Percentiles rank a stretch among this genome's conserved stretches.
Conservation (phyloP, 768 basidiomycete species). For the Tephrocybe rancida region DNA sequence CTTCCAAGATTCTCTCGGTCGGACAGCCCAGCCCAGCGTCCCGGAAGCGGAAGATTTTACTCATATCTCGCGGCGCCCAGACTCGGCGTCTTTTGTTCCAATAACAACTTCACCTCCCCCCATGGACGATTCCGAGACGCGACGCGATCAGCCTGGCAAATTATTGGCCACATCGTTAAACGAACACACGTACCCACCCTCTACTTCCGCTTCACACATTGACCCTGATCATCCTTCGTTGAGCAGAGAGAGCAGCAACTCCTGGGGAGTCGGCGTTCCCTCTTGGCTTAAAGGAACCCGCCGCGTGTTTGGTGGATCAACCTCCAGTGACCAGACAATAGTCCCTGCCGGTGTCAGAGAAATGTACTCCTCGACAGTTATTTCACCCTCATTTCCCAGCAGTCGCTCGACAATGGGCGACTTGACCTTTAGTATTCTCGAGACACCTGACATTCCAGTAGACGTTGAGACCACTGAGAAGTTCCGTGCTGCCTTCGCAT, state of each 20-base stretch:
- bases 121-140: constrained; percentile 14
- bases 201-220: constrained; percentile 51
- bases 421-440: constrained; percentile 80
- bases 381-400: constrained; percentile 27
- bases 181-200: constrained; percentile 83
- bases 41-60: constrained; percentile 66
- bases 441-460: constrained; percentile 63
- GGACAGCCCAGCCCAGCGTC: constrained; percentile 21
- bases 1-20: constrained; percentile 54
- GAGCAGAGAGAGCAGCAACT: constrained; percentile 49
- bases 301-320: constrained; percentile 37
- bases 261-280: constrained; percentile 71
- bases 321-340: constrained; percentile 27
- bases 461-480: constrained; percentile 73
- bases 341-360: constrained; percentile 52
- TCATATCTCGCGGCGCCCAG: constrained; percentile 60
- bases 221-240: constrained; percentile 50
- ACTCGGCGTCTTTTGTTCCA: constrained; percentile 62
- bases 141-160: constrained; percentile 14
- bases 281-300: constrained; percentile 66
- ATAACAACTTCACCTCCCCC: constrained; percentile 46
- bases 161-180: constrained; percentile 24
- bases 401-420: constrained; percentile 50
- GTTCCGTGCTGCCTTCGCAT: constrained; percentile 81
- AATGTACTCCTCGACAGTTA: constrained; percentile 52